phyloP scores from a whole-genome alignment of 1,284 basidiomycete species.

The Lentinula novae-zelandiae region DNA sequence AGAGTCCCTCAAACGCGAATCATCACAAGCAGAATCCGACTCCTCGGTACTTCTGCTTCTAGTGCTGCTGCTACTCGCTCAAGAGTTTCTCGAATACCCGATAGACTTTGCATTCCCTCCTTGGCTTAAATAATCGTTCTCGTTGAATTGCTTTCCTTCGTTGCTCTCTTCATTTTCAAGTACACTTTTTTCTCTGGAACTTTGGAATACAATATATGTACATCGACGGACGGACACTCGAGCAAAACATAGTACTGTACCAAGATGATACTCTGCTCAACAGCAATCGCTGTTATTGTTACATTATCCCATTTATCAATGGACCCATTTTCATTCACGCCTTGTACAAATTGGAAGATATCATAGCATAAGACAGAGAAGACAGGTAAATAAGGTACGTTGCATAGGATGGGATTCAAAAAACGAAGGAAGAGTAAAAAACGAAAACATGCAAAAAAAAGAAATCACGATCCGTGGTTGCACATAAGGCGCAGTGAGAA shows the following conservation, averaged over 20 bases:
- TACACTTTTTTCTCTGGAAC: too few relatives aligned
- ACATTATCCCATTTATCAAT: too few relatives aligned
- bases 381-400: background rate
- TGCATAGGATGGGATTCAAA: background rate
- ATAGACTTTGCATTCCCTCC: background rate
- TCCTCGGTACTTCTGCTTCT: too few relatives aligned
- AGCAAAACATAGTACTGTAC: background rate
- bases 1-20: background rate
- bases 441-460: background rate
- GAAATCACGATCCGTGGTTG: background rate
- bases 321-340: too few relatives aligned
- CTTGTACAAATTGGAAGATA: too few relatives aligned
- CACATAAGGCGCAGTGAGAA: too few relatives aligned
- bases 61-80: background rate
- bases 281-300: too few relatives aligned
- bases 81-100: conserved; percentile 4
- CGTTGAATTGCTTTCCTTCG: background rate
- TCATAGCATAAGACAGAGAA: too few relatives aligned
- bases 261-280: too few relatives aligned
- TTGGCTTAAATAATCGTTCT: background rate
- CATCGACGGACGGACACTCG: too few relatives aligned
- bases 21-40: background rate
- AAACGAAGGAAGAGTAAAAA: background rate
- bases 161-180: background rate
- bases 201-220: too few relatives aligned